Evolutionary conservation across 2,329 filamentous ascomycete genomes (phyloP), one percentile per base, ranked within the genome.

Genomic region (Curvularia hawaiiensis): DNA sequence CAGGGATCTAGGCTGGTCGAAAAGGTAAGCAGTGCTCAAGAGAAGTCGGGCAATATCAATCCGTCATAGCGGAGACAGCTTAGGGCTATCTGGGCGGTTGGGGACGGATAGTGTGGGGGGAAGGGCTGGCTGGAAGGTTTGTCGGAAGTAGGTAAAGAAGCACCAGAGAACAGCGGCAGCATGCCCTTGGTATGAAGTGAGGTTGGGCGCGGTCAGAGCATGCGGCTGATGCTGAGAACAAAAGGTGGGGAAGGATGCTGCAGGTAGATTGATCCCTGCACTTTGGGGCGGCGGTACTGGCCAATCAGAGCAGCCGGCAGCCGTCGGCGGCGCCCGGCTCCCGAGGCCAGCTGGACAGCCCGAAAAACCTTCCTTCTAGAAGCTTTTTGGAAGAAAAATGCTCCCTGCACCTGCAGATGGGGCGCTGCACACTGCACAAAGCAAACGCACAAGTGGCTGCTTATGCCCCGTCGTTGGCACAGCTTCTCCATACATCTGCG

Each of bases 231-330:
- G 66, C 65, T 67, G 53, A 60, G 55, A 64, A 60, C 59, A 55
- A 66, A 66, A 68, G 67, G 66, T 65, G 61, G 63, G 66, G 67
- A 67, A 67, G 65, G 64, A 31, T 67, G 68, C 66, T 63, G 63
- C 61, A 66, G 61, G 54, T 67, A 62, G 68, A 63, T 40, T 52
- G 51, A 61, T 57, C 60, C 41, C 66, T 66, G 31, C 59, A 40
- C n/a, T 62, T 62, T 41, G 30, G 60, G 65, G 50, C 52, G 35
- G 39, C 35, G 11, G 31, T 41, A 2, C 6, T 24, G 26, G 26
- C 63, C 59, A 65, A 65, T 65, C 50, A 64, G 12, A 30, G 10
- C 16, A 9, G 26, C 28, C 35, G 41, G 55, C 54, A 44, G 24
- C 30, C 50, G 45, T 20, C 46, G 54, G 52, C 50, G 43, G 44